A percentile compares a stretch with the other conserved stretches of the same genome.
Conservation (phyloP, 2,329 filamentous ascomycete genomes). For the Xylaria digitata region DNA sequence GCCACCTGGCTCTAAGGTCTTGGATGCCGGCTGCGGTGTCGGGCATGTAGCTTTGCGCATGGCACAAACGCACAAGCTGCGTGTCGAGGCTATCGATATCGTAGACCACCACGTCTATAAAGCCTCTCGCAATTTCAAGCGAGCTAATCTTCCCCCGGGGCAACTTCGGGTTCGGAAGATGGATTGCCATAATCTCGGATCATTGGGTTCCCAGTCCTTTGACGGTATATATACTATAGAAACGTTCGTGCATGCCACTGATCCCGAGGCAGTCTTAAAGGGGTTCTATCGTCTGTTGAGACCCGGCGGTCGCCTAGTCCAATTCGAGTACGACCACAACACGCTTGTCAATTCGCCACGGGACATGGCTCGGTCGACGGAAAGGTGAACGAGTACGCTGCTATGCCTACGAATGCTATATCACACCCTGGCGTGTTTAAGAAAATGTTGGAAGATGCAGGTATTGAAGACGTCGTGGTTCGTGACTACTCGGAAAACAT, state of each 20-base stretch:
- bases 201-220: constrained; percentile 53
- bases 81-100: constrained; percentile 61
- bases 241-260: constrained; percentile 64
- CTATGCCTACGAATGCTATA: constrained; percentile 58
- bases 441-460: constrained; percentile 56
- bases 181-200: constrained; percentile 64
- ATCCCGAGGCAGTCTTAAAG: constrained; percentile 56
- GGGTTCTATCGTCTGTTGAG: constrained; percentile 61
- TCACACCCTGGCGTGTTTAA: constrained; percentile 56
- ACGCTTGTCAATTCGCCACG: constrained; percentile 47
- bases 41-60: constrained; percentile 63
- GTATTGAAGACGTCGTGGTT: constrained; percentile 58
- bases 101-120: constrained; percentile 59
- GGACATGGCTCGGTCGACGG: constrained; percentile 46
- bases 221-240: constrained; percentile 68
- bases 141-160: constrained; percentile 49
- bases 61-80: constrained; percentile 54
- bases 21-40: constrained; percentile 64
- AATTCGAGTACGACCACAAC: constrained; percentile 62
- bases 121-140: constrained; percentile 55
- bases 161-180: constrained; percentile 55
- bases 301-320: constrained; percentile 59
- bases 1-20: constrained; percentile 55
- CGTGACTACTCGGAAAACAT: constrained; percentile 60
- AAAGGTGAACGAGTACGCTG: constrained; percentile 56